Percentiles rank a stretch among this genome's conserved stretches.
Evolutionary conservation across 768 basidiomycete genomes (phyloP).

Genomic region (Suillus americanus): DNA sequence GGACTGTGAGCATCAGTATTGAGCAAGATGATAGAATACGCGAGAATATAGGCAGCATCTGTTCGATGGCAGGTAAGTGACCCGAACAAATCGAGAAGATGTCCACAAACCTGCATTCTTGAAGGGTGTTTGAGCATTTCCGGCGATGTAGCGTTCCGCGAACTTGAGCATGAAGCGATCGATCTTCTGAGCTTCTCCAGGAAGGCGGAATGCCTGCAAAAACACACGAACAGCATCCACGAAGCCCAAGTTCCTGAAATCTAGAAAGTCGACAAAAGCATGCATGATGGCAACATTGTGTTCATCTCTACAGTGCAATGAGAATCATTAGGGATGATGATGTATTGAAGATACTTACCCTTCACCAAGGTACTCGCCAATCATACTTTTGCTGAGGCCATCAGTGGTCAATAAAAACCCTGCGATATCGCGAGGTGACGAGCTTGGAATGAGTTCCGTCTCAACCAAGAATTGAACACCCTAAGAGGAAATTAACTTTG

Average conservation of each 20-base stretch:
- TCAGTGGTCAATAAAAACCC: conserved; percentile 84
- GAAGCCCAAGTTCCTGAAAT: conserved; percentile 80
- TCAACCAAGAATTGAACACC: conserved; percentile 89
- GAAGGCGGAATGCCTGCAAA: conserved; percentile 93
- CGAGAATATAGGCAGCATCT: conserved; percentile 94
- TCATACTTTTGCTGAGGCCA: conserved; percentile 92
- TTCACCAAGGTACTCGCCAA: conserved; percentile 98
- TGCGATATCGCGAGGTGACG: conserved; percentile 76
- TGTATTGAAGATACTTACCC: conserved; percentile 56
- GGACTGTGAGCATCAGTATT: conserved; percentile 98
- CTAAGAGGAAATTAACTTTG: conserved; percentile 37
- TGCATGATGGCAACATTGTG: conserved; percentile 94
- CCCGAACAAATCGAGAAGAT: conserved; percentile 9
- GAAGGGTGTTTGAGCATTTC: conserved; percentile 81
- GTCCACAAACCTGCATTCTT: conserved; percentile 82
- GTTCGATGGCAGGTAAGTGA: conserved; percentile 2
- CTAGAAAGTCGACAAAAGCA: conserved; percentile 90
- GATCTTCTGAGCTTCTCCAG: conserved; percentile 97
- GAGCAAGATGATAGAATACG: conserved; percentile 93
- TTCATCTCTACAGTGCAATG: conserved; percentile 61
- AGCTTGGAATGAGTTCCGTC: conserved; percentile 79
- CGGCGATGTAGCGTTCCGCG: conserved; percentile 92
- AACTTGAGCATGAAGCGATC: conserved; percentile 99
- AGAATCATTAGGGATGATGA: not conserved
- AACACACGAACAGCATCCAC: conserved; percentile 89